Evolutionary conservation across 371 early-diverging fungal genomes (phyloP), one percentile per base, ranked within the genome.

Genomic region (Mucor irregularis): DNA sequence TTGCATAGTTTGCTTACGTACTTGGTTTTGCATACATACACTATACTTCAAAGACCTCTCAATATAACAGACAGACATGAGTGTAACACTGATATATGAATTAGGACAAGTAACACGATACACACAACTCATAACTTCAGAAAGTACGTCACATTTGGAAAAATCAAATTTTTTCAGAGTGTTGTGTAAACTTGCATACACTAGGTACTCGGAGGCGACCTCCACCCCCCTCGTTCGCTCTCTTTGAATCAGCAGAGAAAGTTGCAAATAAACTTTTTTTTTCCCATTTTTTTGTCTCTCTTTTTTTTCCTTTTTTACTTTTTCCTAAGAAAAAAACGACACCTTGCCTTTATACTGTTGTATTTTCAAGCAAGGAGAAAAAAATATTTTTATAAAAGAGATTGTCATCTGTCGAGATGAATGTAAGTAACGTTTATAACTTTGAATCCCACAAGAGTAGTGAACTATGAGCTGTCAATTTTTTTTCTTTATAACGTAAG

Each of bases 111-210:
- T 42, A 25, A 42, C 42, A 42, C 42, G 42, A 42, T 42, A 42
- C 42, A 40, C 42, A 22, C 17, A 42, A 42, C n/a, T n/a, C n/a
- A n/a, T n/a, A n/a, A n/a, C n/a, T n/a, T n/a, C n/a, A n/a, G n/a
- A 42, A 42, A 42, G 42, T 42, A 42, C 42, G 42, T 42, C 42
- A 42, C 42, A n/a, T n/a, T n/a, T n/a, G 42, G 24, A 42, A 42
- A 42, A 42, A 24, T n/a, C 13, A 14, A 42, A 8, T 42, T 21
- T 42, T 42, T 24, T 42, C 42, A 24, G 42, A 34, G 35, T 10
- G 13, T n/a, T 10, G 35, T 10, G 35, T 34, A n/a, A 10, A 34
- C 10, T 6, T 14, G 4, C 35, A 34, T n/a, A n/a, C n/a, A n/a
- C n/a, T n/a, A n/a, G n/a, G n/a, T n/a, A n/a, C n/a, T n/a, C n/a